Evolutionary conservation across 2,329 filamentous ascomycete genomes (phyloP).

Genomic region (Neoscytalidium dimidiatum): DNA sequence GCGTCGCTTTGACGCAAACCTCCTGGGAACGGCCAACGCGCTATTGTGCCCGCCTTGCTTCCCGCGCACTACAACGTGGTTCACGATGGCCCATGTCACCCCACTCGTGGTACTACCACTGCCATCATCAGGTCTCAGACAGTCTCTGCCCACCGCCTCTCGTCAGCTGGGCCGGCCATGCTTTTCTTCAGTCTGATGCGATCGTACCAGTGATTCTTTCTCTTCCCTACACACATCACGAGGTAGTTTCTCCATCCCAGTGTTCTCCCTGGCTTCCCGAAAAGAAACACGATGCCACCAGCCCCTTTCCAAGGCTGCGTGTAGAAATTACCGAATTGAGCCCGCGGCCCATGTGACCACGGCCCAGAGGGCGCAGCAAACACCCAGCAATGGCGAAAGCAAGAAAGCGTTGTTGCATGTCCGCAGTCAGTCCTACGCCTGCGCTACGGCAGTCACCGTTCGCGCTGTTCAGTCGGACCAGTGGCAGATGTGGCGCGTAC

Average conservation of each 20-base stretch:
- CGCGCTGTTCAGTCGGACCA: neutral
- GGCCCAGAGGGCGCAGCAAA: neutral
- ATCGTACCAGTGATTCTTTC: neutral
- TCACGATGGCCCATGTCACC: constrained; percentile 4
- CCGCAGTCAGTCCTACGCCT: neutral
- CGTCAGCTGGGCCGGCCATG: neutral
- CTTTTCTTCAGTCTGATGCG: neutral
- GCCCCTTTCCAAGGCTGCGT: constrained; percentile 5
- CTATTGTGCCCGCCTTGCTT: neutral
- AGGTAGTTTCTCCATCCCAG: neutral
- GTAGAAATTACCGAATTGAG: constrained; percentile 5
- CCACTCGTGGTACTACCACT: constrained; percentile 7
- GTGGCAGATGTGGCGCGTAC: neutral
- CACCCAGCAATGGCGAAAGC: neutral
- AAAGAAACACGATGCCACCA: constrained; percentile 1
- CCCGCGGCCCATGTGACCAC: constrained; percentile 4
- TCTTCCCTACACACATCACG: neutral
- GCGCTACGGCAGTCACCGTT: neutral
- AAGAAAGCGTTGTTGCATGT: neutral
- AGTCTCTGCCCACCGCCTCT: neutral
- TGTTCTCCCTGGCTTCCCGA: constrained; percentile 3
- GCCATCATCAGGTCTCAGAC: constrained; percentile 4
- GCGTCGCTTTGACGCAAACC: neutral
- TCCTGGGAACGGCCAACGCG: neutral
- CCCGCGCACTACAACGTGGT: neutral